Evolutionary conservation across 306 rosid genomes (phyloP).

Genomic region (Dalbergia cultrata): DNA sequence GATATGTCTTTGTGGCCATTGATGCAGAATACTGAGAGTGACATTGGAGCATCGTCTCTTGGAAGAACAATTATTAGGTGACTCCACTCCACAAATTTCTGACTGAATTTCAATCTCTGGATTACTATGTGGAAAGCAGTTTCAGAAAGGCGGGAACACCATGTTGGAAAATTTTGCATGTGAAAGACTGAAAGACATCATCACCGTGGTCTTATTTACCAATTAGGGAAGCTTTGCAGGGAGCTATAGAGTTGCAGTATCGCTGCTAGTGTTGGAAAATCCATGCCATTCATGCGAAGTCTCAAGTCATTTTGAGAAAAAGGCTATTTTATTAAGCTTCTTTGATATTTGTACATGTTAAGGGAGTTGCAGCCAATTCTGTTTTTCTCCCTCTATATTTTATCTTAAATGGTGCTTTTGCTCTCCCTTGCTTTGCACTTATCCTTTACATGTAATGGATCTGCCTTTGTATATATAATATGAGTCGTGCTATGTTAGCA

Average conservation of each 20-base stretch:
- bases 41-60: conserved; percentile 86
- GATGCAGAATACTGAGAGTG: conserved; percentile 80
- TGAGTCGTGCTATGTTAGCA: neutral
- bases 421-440: conserved; percentile 41
- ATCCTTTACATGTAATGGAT: conserved; percentile 6
- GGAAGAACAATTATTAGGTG: conserved; percentile 87
- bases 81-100: conserved; percentile 15
- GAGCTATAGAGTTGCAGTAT: conserved; percentile 31
- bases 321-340: conserved; percentile 7
- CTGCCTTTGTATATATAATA: conserved; percentile 28
- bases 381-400: neutral
- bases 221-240: conserved; percentile 13
- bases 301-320: neutral
- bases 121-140: conserved; percentile 1
- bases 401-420: conserved; percentile 19
- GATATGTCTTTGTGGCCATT: conserved; percentile 17
- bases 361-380: conserved; percentile 29
- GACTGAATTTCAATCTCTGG: conserved; percentile 1
- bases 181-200: neutral
- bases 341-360: conserved; percentile 18
- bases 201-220: conserved; percentile 35
- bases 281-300: conserved; percentile 2
- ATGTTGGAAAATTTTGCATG: conserved; percentile 36
- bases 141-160: neutral
- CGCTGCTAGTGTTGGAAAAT: conserved; percentile 6